A percentile compares a stretch with the other conserved stretches of the same genome.
Evolutionary conservation across 163 green algal genomes (phyloP).

Genomic region (Prototheca cutis): DNA sequence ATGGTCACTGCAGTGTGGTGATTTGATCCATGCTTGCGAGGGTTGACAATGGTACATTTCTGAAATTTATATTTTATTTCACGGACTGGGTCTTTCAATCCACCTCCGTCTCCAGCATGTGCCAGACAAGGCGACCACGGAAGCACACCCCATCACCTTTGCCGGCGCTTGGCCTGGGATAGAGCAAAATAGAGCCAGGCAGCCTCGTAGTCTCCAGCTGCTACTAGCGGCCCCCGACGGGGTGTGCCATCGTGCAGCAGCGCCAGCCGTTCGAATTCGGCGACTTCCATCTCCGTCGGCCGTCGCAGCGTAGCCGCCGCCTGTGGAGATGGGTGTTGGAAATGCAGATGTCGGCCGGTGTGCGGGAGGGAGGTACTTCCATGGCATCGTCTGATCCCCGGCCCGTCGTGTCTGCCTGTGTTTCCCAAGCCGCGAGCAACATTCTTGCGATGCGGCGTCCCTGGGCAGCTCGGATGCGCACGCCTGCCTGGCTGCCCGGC

Average conservation of each 20-base stretch:
- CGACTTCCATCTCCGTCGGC: background rate
- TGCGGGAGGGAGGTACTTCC: background rate
- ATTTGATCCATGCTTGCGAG: background rate
- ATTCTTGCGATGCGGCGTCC: background rate
- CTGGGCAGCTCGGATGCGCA: background rate
- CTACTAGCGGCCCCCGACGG: constrained; percentile 22
- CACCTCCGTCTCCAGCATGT: background rate
- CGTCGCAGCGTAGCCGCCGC: background rate
- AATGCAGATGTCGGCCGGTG: background rate
- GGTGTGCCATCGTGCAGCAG: background rate
- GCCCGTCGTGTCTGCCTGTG: no score
- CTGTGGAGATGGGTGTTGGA: background rate
- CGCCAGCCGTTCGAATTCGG: background rate
- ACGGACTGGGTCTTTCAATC: no score
- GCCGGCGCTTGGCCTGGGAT: constrained; percentile 26
- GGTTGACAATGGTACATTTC: background rate
- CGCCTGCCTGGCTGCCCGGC: no score
- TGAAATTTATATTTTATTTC: background rate
- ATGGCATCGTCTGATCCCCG: background rate
- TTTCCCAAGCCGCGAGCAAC: no score
- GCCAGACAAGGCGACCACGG: background rate
- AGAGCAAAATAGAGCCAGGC: constrained; percentile 51
- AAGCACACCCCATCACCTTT: constrained; percentile 5
- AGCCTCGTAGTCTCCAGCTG: constrained; percentile 17
- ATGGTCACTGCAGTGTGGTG: constrained; percentile 20